Base-by-base conservation (phyloP, 2,329 filamentous ascomycete species). In the Zalaria obscura region DNA sequence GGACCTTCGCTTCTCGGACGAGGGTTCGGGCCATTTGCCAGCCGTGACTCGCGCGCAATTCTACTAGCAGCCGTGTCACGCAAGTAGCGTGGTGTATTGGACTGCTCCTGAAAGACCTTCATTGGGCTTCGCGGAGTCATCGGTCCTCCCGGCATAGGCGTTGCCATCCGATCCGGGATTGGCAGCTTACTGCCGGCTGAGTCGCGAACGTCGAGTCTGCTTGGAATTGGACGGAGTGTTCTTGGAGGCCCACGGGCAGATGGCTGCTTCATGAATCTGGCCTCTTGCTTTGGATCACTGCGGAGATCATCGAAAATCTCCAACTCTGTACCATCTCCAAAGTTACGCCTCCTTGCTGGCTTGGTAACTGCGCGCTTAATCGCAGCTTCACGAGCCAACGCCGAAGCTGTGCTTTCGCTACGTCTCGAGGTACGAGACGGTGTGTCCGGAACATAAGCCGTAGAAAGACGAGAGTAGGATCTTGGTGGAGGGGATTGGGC, bases 281-380 rank as follows among this genome's bases (percentile, higher is more conserved):
- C 86, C 62, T 98, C 91, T 9, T 77, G 73, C 45, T 81, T 76
- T 8, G 73, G 77, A 10, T 88, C 95, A 0, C 88, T 96, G 1
- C 89, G 89, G 42, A 98, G 67, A 61, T 98, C 91, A 57, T 98
- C 91, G 57, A 98, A 96, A 2, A 75, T 78, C 51, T 96, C 89
- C 29, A 98, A 70, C 61, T 98, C 91, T 45, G 81, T 83, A 10
- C 91, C 91, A 59, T 95, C 86, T 8, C 91, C 91, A 63, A 93
- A 98, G 52, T 84, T 77, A 36, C 78, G 73, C 45, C 70, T 69
- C 34, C 77, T 71, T 31, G 75, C 70, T 3, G 86, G 86, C 57
- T 80, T 83, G 47, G 75, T 88, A 45, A 93, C 64, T 37, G 81
- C 78, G 49, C 81, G 76, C 67, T 80, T 82, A 5, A 71, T 64